phyloP scores from a whole-genome alignment of 768 basidiomycete species.

The Chlorophyllum brunneum region DNA sequence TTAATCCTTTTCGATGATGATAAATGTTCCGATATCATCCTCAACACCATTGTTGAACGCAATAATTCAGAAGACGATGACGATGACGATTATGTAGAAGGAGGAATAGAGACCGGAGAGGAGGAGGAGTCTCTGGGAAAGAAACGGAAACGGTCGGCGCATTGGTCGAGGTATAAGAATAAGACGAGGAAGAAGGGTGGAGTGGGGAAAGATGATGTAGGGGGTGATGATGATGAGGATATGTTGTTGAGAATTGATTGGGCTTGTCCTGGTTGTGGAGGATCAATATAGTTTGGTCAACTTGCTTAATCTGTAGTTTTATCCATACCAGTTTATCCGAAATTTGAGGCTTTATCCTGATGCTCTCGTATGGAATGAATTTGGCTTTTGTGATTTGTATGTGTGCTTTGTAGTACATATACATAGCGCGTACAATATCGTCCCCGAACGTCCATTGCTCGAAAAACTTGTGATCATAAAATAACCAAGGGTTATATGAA shows the following conservation, averaged over 20 bases:
- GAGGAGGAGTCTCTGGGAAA: too few relatives aligned
- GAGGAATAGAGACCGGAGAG: neutral
- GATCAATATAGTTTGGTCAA: neutral
- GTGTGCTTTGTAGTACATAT: too few relatives aligned
- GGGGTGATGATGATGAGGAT: neutral
- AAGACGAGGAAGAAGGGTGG: neutral
- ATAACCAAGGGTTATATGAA: too few relatives aligned
- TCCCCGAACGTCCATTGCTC: too few relatives aligned
- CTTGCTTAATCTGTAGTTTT: neutral
- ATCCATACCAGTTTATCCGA: too few relatives aligned
- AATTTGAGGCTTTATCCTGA: too few relatives aligned
- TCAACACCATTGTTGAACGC: neutral
- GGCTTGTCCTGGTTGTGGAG: conserved; percentile 5
- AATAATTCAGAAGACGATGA: neutral
- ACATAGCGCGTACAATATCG: too few relatives aligned
- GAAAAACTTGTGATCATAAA: too few relatives aligned
- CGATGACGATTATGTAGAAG: neutral
- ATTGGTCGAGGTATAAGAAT: neutral
- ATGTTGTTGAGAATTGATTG: conserved; percentile 6
- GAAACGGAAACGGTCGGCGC: neutral
- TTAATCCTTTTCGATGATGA: neutral
- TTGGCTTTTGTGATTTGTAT: too few relatives aligned
- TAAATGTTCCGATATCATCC: neutral
- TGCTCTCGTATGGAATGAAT: too few relatives aligned
- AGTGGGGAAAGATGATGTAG: too few relatives aligned